phyloP scores from a whole-genome alignment of 306 rosid genomes.

The Myrica gale region DNA sequence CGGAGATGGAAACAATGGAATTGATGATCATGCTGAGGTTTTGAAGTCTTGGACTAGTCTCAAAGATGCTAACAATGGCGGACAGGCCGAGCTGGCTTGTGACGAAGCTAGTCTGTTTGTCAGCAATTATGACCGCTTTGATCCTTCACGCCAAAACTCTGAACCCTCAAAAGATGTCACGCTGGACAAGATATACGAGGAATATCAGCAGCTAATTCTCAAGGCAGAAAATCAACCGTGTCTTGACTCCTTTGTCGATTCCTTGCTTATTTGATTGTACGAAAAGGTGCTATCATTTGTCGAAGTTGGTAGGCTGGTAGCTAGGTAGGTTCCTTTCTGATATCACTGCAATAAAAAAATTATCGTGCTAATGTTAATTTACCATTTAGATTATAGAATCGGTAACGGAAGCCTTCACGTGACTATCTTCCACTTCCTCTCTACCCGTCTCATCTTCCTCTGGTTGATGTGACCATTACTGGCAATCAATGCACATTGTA shows the following conservation, averaged over 20 bases:
- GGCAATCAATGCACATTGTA: no score
- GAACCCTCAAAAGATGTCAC: background rate
- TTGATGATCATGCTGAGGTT: background rate
- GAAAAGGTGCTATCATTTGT: background rate
- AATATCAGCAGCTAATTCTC: slow-evolving; percentile 51
- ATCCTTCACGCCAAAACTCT: slow-evolving; percentile 11
- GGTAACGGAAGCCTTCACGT: no score
- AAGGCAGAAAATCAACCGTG: slow-evolving; percentile 39
- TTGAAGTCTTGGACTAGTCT: slow-evolving; percentile 2
- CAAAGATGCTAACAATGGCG: background rate
- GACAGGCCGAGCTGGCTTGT: background rate
- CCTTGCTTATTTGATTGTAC: slow-evolving; percentile 34
- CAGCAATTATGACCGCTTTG: slow-evolving; percentile 12
- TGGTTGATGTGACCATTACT: no score
- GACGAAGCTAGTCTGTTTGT: slow-evolving; percentile 21
- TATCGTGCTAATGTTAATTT: no score
- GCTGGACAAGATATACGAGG: slow-evolving; percentile 54
- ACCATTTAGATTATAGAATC: no score
- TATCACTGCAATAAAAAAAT: background rate
- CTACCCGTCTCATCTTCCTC: no score
- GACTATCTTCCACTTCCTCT: no score
- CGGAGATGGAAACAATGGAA: background rate
- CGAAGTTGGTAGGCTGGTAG: background rate
- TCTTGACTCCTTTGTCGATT: slow-evolving; percentile 53
- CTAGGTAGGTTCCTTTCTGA: background rate